Conservation (phyloP, 345 rosid genomes). For the Durio zibethinus region DNA sequence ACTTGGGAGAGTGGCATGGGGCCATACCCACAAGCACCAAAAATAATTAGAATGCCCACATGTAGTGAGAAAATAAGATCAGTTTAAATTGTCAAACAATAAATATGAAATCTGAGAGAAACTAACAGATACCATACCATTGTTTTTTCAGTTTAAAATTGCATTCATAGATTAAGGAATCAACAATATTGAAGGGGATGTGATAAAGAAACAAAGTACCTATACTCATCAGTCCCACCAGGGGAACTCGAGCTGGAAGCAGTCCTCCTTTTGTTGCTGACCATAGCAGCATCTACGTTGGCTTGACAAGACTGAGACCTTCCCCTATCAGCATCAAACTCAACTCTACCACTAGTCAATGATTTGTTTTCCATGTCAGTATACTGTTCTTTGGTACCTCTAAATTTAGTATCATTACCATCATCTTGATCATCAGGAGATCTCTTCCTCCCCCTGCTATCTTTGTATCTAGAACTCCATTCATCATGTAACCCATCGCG, state of each 20-base stretch:
- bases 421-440: conserved; percentile 70
- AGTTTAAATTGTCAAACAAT: not conserved
- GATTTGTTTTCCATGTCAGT: conserved; percentile 48
- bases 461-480: conserved; percentile 51
- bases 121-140: not conserved
- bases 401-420: conserved; percentile 42
- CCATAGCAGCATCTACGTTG: conserved; percentile 31
- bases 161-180: not conserved
- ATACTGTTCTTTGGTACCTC: conserved; percentile 30
- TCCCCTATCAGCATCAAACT: conserved; percentile 60
- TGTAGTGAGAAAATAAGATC: not conserved
- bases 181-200: no score
- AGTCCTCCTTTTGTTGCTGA: conserved; percentile 36
- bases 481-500: conserved; percentile 49
- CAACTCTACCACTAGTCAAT: conserved; percentile 45
- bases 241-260: conserved; percentile 59
- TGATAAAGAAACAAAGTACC: conserved; percentile 39
- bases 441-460: conserved; percentile 59
- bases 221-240: conserved; percentile 60
- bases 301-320: conserved; percentile 59
- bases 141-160: not conserved
- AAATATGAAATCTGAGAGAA: not conserved
- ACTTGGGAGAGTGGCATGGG: not conserved
- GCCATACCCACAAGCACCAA: not conserved
- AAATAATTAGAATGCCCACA: not conserved